Evolutionary conservation across 495 filamentous ascomycete species (phyloP).

Genomic region (Hyphodiscus hymeniophilus): DNA sequence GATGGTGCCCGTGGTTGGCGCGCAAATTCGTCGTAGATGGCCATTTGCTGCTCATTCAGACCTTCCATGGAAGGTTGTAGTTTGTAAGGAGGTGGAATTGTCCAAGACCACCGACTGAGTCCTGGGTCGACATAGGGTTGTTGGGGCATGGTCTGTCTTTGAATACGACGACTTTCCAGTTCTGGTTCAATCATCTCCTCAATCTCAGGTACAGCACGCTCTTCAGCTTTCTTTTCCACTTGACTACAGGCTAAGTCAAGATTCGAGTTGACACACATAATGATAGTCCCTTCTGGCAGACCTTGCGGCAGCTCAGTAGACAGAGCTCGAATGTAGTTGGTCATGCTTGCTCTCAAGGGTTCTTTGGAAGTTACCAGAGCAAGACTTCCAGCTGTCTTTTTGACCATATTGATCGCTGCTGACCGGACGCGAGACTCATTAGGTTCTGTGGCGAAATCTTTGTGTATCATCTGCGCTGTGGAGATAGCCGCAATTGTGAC

Average conservation of each 20-base stretch:
- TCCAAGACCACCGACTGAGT: slow-evolving; percentile 77
- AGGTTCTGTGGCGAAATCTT: slow-evolving; percentile 90
- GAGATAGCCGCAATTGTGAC: slow-evolving; percentile 97
- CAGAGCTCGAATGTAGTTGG: slow-evolving; percentile 82
- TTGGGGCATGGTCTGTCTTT: slow-evolving; percentile 59
- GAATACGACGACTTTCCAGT: slow-evolving; percentile 63
- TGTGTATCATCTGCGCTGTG: slow-evolving; percentile 84
- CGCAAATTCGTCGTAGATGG: slow-evolving; percentile 93
- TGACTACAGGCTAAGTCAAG: slow-evolving; percentile 84
- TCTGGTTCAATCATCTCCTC: slow-evolving; percentile 79
- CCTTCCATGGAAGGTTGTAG: slow-evolving; percentile 57
- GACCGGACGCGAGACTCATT: slow-evolving; percentile 79
- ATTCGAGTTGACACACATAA: slow-evolving; percentile 99
- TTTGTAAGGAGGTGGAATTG: slow-evolving; percentile 85
- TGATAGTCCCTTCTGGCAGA: slow-evolving; percentile 77
- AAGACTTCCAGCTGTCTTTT: slow-evolving; percentile 83
- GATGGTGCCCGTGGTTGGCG: slow-evolving; percentile 56
- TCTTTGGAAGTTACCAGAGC: slow-evolving; percentile 98
- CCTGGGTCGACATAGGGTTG: slow-evolving; percentile 75
- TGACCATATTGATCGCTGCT: slow-evolving; percentile 84
- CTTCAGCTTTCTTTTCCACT: slow-evolving; percentile 89
- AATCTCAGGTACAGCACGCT: slow-evolving; percentile 86
- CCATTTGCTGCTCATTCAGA: slow-evolving; percentile 84
- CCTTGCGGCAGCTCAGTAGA: slow-evolving; percentile 63
- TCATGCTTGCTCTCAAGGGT: slow-evolving; percentile 89